Evolutionary conservation across 2,329 filamentous ascomycete genomes (phyloP).

Genomic region (Cercospora beticola): DNA sequence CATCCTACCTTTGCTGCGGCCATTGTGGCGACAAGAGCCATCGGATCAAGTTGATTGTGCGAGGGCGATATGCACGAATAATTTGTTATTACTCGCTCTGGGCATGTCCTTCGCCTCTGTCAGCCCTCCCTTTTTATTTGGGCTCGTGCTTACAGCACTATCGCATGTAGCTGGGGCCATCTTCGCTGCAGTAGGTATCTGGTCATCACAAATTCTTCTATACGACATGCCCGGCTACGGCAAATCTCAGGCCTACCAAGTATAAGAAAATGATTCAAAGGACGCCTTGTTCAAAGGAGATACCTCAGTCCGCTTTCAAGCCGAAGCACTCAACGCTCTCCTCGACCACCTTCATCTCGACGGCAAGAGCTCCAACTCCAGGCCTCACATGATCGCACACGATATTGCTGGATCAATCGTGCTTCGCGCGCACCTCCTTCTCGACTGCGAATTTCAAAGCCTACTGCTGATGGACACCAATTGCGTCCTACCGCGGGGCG

Average conservation of each 20-base stretch:
- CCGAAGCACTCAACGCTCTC: slow-evolving; percentile 42
- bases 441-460: slow-evolving; percentile 41
- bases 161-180: not conserved
- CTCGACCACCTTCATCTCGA: slow-evolving; percentile 38
- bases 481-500: slow-evolving; percentile 45
- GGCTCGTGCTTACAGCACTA: not conserved
- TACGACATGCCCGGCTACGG: slow-evolving; percentile 52
- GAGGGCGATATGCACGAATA: not conserved
- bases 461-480: slow-evolving; percentile 49
- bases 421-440: slow-evolving; percentile 42
- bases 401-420: slow-evolving; percentile 48
- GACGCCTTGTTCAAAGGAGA: slow-evolving; percentile 32
- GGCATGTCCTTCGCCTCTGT: not conserved
- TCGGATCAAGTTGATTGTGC: not conserved
- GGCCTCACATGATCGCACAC: slow-evolving; percentile 47
- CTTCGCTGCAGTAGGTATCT: not conserved
- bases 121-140: not conserved
- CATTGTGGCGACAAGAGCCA: not conserved
- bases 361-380: slow-evolving; percentile 14
- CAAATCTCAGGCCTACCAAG: slow-evolving; percentile 34
- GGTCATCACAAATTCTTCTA: slow-evolving; percentile 43
- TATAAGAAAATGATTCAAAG: slow-evolving; percentile 21
- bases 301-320: slow-evolving; percentile 42
- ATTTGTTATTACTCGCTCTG: not conserved
- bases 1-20: not conserved